These are phyloP conservation scores for Saussurea involucrata DNA, from an alignment of 129 eudicot genomes.

Conservation along the genomic window DNA sequence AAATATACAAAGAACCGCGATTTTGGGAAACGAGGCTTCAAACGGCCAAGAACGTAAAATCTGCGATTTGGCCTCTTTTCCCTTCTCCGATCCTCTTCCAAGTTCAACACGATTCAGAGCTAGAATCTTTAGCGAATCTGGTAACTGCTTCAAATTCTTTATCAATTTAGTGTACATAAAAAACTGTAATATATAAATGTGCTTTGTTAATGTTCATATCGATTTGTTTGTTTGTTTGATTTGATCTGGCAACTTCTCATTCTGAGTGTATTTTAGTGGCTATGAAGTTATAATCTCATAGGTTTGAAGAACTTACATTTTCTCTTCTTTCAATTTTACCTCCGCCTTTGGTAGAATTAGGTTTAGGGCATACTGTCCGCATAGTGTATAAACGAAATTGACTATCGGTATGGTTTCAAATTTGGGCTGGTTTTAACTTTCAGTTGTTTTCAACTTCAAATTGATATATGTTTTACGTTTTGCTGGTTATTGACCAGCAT, in stretches of 20 bases:
- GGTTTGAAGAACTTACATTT: not conserved
- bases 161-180: not conserved
- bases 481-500: no score
- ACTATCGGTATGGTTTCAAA: no score
- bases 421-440: not conserved
- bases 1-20: not conserved
- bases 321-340: not conserved
- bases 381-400: not conserved
- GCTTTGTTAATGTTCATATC: not conserved
- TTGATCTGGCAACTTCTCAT: not conserved
- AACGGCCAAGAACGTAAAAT: not conserved
- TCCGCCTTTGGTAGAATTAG: not conserved
- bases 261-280: not conserved
- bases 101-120: not conserved
- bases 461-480: no score
- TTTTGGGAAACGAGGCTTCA: not conserved
- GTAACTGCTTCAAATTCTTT: not conserved
- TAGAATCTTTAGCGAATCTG: not conserved
- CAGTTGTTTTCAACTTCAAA: not conserved
- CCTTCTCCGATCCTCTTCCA: not conserved
- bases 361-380: constrained; percentile 7
- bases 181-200: not conserved
- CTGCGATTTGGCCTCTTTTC: not conserved
- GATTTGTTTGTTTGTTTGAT: not conserved
- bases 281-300: constrained; percentile 4